Conservation (phyloP, 768 basidiomycete genomes). For the Boletus rufocinnamomeus region DNA sequence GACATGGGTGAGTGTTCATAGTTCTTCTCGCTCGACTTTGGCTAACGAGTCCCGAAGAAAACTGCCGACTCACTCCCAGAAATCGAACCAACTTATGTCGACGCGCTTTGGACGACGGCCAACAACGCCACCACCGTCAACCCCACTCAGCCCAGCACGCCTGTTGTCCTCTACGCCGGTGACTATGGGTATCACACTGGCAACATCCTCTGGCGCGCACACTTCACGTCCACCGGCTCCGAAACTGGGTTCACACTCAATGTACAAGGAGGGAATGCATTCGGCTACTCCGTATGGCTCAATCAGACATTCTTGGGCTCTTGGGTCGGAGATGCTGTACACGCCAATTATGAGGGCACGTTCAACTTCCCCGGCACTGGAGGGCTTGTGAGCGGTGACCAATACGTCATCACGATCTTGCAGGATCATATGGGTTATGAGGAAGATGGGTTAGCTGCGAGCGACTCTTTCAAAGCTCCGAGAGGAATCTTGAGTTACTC, state of each 20-base stretch:
- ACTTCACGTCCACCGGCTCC: constrained; percentile 47
- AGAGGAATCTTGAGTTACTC: constrained; percentile 50
- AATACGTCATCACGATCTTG: constrained; percentile 50
- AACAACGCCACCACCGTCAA: constrained; percentile 45
- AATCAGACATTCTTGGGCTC: constrained; percentile 50
- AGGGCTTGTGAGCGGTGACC: constrained; percentile 25
- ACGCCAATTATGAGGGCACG: constrained; percentile 16
- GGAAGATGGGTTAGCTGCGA: constrained; percentile 44
- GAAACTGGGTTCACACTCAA: constrained; percentile 46
- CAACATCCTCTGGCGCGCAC: constrained; percentile 53
- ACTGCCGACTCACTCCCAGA: constrained; percentile 37
- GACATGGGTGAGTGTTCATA: constrained; percentile 17
- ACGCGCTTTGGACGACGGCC: constrained; percentile 46
- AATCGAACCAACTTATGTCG: constrained; percentile 41
- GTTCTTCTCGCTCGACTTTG: background rate
- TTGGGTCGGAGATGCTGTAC: constrained; percentile 22
- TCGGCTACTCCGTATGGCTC: constrained; percentile 53
- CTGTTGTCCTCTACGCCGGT: constrained; percentile 48
- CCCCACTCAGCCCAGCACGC: constrained; percentile 38
- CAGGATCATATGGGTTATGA: constrained; percentile 60
- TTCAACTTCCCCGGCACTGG: constrained; percentile 14
- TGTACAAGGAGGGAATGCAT: constrained; percentile 48
- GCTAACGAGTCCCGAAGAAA: constrained; percentile 22
- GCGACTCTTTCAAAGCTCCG: constrained; percentile 50
- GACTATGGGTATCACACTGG: constrained; percentile 56